A percentile compares a stretch with the other conserved stretches of the same genome.
These are phyloP conservation scores for Lizanozyma gosingica DNA, from an alignment of 1,139 yeast species.

Conservation along the genomic window DNA sequence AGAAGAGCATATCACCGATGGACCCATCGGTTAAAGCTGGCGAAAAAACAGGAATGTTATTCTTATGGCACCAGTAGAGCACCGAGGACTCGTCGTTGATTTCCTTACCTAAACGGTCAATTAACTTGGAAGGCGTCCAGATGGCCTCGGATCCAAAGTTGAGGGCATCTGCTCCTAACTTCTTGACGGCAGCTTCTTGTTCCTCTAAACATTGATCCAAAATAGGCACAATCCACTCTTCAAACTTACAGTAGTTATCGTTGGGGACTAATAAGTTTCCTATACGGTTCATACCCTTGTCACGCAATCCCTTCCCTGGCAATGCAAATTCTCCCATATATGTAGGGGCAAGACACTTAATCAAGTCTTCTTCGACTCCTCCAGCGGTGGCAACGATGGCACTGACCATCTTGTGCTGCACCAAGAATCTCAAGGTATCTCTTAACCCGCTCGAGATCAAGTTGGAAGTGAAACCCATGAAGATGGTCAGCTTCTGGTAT, in stretches of 20 bases:
- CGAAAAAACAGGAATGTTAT: conserved; percentile 90
- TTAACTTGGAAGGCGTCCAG: conserved; percentile 92
- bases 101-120: conserved; percentile 90
- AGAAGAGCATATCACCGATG: conserved; percentile 96
- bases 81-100: conserved; percentile 92
- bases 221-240: conserved; percentile 96
- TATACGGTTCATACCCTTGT: conserved; percentile 93
- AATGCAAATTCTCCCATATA: conserved; percentile 84
- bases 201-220: conserved; percentile 81
- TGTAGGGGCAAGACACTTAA: conserved; percentile 93
- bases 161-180: conserved; percentile 52
- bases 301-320: conserved; percentile 75
- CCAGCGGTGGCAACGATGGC: conserved; percentile 96
- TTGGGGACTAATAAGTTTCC: conserved; percentile 96
- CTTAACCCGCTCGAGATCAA: conserved; percentile 90
- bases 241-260: conserved; percentile 94
- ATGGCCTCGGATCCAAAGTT: conserved; percentile 36
- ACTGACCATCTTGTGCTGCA: conserved; percentile 87
- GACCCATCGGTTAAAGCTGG: conserved; percentile 98
- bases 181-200: conserved; percentile 61
- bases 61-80: conserved; percentile 95
- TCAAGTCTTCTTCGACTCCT: conserved; percentile 94
- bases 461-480: conserved; percentile 95
- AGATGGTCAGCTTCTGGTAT: conserved; percentile 78
- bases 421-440: conserved; percentile 81